These are phyloP conservation scores for Yamadazyma laniorum DNA, from an alignment of 805 yeast species.

Conservation along the genomic window DNA sequence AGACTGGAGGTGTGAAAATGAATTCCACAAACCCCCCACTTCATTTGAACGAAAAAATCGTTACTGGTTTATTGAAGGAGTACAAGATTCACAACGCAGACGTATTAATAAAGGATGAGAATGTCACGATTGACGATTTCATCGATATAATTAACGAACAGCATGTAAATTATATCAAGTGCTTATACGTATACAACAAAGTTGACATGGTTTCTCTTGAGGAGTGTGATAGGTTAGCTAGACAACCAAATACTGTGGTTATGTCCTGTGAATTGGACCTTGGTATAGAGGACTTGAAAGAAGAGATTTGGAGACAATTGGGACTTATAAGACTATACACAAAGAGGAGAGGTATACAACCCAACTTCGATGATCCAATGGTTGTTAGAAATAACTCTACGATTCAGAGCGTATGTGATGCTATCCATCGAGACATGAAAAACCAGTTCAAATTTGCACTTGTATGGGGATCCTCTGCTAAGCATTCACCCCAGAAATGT, in stretches of 20 bases:
- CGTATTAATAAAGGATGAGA: conserved; percentile 83
- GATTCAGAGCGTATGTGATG: conserved; percentile 84
- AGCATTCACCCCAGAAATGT: conserved; percentile 95
- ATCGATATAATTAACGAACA: conserved; percentile 87
- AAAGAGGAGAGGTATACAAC: conserved; percentile 78
- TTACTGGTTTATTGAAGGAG: conserved; percentile 74
- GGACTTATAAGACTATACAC: conserved; percentile 80
- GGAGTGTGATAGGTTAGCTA: conserved; percentile 88
- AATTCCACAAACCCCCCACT: conserved; percentile 81
- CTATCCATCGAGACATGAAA: conserved; percentile 90
- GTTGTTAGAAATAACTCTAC: conserved; percentile 81
- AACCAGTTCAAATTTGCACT: conserved; percentile 89
- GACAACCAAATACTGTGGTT: conserved; percentile 90
- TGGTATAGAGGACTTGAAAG: conserved; percentile 84
- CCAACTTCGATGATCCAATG: conserved; percentile 85
- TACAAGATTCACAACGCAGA: conserved; percentile 92
- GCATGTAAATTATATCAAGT: conserved; percentile 84
- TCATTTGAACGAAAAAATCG: conserved; percentile 75
- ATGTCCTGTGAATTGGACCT: conserved; percentile 88
- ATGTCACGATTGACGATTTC: conserved; percentile 85
- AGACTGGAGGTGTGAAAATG: conserved; percentile 88
- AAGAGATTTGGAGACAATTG: conserved; percentile 90
- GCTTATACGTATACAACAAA: conserved; percentile 92
- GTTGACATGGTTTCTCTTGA: conserved; percentile 93
- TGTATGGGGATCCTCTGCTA: conserved; percentile 95